Percentiles rank a stretch among this genome's conserved stretches.
Conservation (phyloP, 2,329 filamentous ascomycete genomes). For the Diaporthe ampelina region DNA sequence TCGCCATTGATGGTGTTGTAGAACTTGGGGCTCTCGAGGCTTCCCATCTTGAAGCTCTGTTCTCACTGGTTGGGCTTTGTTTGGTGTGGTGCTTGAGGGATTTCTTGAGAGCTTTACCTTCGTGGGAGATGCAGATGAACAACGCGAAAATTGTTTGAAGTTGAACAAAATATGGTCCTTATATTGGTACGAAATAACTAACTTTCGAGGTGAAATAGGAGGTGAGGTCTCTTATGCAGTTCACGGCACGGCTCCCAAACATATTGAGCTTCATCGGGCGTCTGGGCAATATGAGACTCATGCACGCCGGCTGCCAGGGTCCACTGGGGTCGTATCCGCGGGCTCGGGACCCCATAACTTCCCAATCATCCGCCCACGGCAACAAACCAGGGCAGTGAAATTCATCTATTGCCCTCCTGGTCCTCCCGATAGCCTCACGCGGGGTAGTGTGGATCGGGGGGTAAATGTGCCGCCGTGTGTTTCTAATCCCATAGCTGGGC, state of each 20-base stretch:
- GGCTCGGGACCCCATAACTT: not conserved
- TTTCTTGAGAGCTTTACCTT: not conserved
- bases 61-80: not conserved
- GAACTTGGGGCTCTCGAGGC: constrained; percentile 49
- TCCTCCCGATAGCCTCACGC: constrained; percentile 14
- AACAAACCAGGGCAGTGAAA: not conserved
- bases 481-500: constrained; percentile 14
- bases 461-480: constrained; percentile 31
- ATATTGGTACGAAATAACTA: not conserved
- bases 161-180: not conserved
- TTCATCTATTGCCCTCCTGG: not conserved
- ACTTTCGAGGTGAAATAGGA: not conserved
- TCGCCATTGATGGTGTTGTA: constrained; percentile 62
- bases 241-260: constrained; percentile 3
- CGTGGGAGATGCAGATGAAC: not conserved
- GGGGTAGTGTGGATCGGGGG: constrained; percentile 27
- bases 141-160: not conserved
- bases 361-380: constrained; percentile 18
- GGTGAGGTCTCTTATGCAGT: constrained; percentile 6
- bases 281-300: constrained; percentile 28
- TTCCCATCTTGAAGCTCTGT: constrained; percentile 34
- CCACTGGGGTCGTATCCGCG: constrained; percentile 19
- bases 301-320: constrained; percentile 11
- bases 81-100: not conserved
- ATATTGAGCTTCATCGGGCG: constrained; percentile 21